phyloP scores from a whole-genome alignment of 495 filamentous ascomycete species.

The Penicillium soppii region DNA sequence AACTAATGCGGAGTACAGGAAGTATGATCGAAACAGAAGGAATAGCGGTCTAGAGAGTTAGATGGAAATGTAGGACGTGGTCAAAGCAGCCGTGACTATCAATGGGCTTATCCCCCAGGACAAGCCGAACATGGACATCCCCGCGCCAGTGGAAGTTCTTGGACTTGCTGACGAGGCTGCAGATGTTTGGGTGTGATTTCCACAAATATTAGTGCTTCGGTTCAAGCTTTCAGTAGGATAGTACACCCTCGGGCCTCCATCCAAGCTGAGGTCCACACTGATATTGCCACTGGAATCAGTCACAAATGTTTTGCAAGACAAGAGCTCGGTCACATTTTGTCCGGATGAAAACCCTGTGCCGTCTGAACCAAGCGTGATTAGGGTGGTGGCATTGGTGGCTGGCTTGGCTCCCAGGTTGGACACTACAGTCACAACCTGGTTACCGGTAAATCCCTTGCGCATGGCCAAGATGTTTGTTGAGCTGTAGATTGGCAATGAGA shows the following conservation, averaged over 20 bases:
- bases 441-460: conserved; percentile 20
- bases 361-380: conserved; percentile 12
- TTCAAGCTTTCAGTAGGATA: conserved; percentile 18
- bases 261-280: conserved; percentile 15
- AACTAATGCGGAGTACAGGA: not conserved
- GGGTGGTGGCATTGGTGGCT: conserved; percentile 7
- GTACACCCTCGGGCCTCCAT: conserved; percentile 19
- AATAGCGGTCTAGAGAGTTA: conserved; percentile 4
- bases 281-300: conserved; percentile 16
- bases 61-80: not conserved
- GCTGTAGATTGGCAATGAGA: conserved; percentile 16
- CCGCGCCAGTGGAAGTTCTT: conserved; percentile 7
- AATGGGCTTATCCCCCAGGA: conserved; percentile 1
- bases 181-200: conserved; percentile 6
- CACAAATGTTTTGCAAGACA: conserved; percentile 12
- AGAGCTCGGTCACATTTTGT: conserved; percentile 17
- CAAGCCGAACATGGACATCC: conserved; percentile 5
- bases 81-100: conserved; percentile 5
- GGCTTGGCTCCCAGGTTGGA: conserved; percentile 18
- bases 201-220: conserved; percentile 13
- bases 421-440: conserved; percentile 21
- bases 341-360: conserved; percentile 14
- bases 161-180: conserved; percentile 8
- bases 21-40: not conserved
- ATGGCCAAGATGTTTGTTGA: conserved; percentile 14